phyloP scores from a whole-genome alignment of 108 stramenopile genomes.

The Stephanodiscus triporus region DNA sequence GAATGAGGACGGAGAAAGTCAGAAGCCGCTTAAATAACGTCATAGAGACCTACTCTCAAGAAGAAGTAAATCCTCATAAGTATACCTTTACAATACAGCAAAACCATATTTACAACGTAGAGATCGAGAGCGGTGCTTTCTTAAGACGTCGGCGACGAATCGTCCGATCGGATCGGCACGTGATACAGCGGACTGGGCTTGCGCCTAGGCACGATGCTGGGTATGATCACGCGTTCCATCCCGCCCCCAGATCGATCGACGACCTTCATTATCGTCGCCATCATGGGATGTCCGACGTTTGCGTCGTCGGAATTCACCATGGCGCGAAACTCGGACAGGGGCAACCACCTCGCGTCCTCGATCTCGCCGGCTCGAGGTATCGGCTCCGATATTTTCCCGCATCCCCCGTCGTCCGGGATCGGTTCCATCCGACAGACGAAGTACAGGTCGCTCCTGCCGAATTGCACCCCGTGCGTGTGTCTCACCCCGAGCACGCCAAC shows the following conservation, averaged over 20 bases:
- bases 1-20: too few species aligned
- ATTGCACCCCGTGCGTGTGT: conserved; percentile 77
- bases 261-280: conserved; percentile 63
- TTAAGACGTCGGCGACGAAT: too few species aligned
- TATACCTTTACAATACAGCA: too few species aligned
- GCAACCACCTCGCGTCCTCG: conserved; percentile 66
- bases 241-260: conserved; percentile 36
- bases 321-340: conserved; percentile 59
- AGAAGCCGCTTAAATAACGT: too few species aligned
- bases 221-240: conserved; percentile 62
- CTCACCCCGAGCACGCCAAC: conserved; percentile 75
- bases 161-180: conserved; percentile 32
- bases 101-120: too few species aligned
- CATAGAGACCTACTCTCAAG: too few species aligned
- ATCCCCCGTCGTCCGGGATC: conserved; percentile 44
- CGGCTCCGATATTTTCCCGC: conserved; percentile 61
- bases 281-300: conserved; percentile 73
- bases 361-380: conserved; percentile 76
- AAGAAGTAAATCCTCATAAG: too few species aligned
- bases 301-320: conserved; percentile 62
- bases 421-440: conserved; percentile 78
- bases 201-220: conserved; percentile 75
- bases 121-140: too few species aligned
- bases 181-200: conserved; percentile 70
- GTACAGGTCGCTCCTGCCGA: conserved; percentile 77